Conservation (phyloP, 768 basidiomycete genomes). For the Amylocystis lapponica region DNA sequence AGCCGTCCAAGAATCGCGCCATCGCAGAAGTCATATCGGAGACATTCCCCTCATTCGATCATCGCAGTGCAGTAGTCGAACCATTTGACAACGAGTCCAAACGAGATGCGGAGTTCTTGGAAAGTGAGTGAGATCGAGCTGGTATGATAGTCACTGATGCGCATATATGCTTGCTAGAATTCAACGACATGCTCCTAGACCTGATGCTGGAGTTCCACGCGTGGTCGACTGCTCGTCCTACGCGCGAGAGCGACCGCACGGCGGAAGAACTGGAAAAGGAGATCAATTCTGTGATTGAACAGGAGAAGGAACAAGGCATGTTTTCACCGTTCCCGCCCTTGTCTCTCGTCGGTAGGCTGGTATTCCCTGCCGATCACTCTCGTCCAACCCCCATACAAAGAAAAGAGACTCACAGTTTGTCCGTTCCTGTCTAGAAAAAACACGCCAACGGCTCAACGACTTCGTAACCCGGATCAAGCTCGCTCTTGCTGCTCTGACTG, state of each 20-base stretch:
- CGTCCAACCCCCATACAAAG: neutral
- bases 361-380: conserved; percentile 2
- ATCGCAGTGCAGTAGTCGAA: conserved; percentile 20
- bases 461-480: conserved; percentile 30
- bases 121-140: conserved; percentile 24
- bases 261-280: conserved; percentile 24
- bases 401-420: neutral
- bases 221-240: conserved; percentile 31
- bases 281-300: conserved; percentile 20
- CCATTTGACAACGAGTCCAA: conserved; percentile 32
- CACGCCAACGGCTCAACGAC: conserved; percentile 24
- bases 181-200: conserved; percentile 28
- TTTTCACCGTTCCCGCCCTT: conserved; percentile 10
- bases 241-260: conserved; percentile 24
- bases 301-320: conserved; percentile 34
- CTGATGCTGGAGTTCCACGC: conserved; percentile 31
- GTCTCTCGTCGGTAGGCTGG: conserved; percentile 23
- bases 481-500: conserved; percentile 28
- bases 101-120: conserved; percentile 28
- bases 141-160: neutral
- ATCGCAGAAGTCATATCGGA: conserved; percentile 20
- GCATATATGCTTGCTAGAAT: conserved; percentile 18
- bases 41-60: conserved; percentile 26
- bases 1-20: conserved; percentile 7
- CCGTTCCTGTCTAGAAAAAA: conserved; percentile 21